Conservation (phyloP, 768 basidiomycete genomes). For the Peribolospora baueri region DNA sequence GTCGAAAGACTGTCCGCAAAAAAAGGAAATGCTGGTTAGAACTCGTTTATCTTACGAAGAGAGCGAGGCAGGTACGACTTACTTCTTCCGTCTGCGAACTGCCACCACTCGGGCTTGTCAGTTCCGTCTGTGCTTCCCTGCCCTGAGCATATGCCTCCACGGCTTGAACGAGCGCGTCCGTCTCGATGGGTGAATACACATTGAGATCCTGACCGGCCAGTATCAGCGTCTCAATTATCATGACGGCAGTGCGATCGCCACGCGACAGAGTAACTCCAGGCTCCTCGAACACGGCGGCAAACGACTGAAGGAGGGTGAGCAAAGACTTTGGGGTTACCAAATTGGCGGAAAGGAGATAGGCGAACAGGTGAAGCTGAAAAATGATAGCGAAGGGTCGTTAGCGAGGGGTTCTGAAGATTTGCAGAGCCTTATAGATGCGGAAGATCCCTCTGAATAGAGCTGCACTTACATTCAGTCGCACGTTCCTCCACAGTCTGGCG, state of each 20-base stretch:
- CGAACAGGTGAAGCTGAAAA: constrained; percentile 69
- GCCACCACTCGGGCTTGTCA: constrained; percentile 1
- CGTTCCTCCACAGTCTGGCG: constrained; percentile 71
- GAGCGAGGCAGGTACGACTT: constrained; percentile 2
- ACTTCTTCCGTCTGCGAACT: constrained; percentile 20
- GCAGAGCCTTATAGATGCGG: not conserved
- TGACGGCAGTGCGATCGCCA: constrained; percentile 52
- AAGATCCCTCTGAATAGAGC: not conserved
- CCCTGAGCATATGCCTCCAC: constrained; percentile 36
- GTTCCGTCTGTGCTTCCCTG: constrained; percentile 28
- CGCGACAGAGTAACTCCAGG: constrained; percentile 69
- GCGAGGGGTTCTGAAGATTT: constrained; percentile 2
- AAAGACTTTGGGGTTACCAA: constrained; percentile 50
- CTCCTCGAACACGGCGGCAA: constrained; percentile 65
- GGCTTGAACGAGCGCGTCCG: constrained; percentile 25
- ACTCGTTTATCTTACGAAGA: not conserved
- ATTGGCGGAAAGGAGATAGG: constrained; percentile 53
- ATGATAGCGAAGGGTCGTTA: not conserved
- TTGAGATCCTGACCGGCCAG: constrained; percentile 20
- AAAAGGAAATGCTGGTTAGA: constrained; percentile 6
- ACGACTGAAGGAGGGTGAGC: constrained; percentile 53
- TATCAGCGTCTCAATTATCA: constrained; percentile 57
- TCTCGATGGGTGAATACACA: not conserved
- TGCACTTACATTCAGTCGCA: constrained; percentile 51
- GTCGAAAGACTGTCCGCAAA: constrained; percentile 41